These are phyloP conservation scores for Lecanosticta acicola DNA, from an alignment of 2,329 filamentous ascomycete genomes.

Conservation along the genomic window DNA sequence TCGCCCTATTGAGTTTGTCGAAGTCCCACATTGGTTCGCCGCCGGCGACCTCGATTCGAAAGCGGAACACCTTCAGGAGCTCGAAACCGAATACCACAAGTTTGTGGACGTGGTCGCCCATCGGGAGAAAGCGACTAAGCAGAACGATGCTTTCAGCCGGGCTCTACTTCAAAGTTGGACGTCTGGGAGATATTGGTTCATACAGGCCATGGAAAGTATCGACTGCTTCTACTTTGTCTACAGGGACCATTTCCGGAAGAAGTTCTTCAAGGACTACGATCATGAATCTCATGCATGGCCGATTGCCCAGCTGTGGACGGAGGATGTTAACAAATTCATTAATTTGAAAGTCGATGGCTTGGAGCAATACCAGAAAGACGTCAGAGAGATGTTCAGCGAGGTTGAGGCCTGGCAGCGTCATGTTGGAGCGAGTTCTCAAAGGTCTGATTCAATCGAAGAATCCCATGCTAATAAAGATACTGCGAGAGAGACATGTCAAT, in stretches of 20 bases:
- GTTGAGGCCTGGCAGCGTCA: neutral
- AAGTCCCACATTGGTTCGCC: conserved; percentile 30
- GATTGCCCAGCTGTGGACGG: conserved; percentile 3
- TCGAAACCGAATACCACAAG: neutral
- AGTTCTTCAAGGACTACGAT: conserved; percentile 5
- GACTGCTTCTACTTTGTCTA: conserved; percentile 10
- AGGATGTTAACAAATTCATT: conserved; percentile 1
- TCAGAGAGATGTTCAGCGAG: conserved; percentile 1
- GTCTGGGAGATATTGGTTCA: conserved; percentile 31
- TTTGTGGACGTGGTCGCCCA: neutral
- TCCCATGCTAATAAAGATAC: too few species aligned
- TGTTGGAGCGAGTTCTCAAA: too few species aligned
- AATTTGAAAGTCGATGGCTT: neutral
- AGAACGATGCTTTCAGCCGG: neutral
- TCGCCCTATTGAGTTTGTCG: conserved; percentile 27
- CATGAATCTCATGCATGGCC: neutral
- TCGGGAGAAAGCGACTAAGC: neutral
- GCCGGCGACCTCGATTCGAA: conserved; percentile 7
- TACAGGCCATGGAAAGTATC: conserved; percentile 7
- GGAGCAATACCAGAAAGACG: neutral
- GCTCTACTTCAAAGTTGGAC: neutral
- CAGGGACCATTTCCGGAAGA: conserved; percentile 8
- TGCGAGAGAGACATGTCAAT: too few species aligned
- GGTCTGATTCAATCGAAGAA: too few species aligned
- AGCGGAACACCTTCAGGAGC: neutral